Base-by-base conservation (phyloP, 1,284 basidiomycete genomes). In the Marasmius oreades region DNA sequence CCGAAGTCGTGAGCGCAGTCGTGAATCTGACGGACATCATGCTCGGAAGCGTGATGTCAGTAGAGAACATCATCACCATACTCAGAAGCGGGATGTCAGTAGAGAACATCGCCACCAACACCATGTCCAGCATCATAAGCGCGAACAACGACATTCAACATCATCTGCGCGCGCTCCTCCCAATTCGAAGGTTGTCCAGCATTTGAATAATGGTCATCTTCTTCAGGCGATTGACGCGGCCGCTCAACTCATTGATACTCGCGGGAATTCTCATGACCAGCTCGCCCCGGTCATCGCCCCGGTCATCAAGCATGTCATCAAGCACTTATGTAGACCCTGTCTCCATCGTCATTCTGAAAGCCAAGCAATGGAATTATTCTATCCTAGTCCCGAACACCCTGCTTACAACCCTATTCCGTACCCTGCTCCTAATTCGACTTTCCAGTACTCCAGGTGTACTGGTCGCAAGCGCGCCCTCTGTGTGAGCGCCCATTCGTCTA, bases 391-490 rank as follows among this genome's bases (percentile, higher is more conserved):
- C 22, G 46, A 55, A 22, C 59, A 59, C 52, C 59, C 59, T 31
- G 51, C 48, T 6, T 57, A 46, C 23, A 51, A 61, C 43, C 43
- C 54, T 16, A 56, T 59, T 20, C 56, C 62, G 11, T 51, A 31
- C n/a, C 61, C n/a, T 56, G 63, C 28, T 61, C 63, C 36, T 37
- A 62, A 58, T 33, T 58, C 61, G 22, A 62, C 64, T 10, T 84
- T 84, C 64, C 70, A 80, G 60, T 89, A 87, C 64, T 92, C 90
- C 14, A 84, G 76, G 56, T 93, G 90, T 70, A 85, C 78, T 1
- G 88, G 88, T 1, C 74, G 73, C 55, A 84, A 82, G 70, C 91
- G 86, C 70, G 89, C 88, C 0, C 69, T 93, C 7, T 89, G 86
- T 64, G 86, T 88, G 63, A 66, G 85, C 47, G 44, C 51, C 39